These are phyloP conservation scores for Cercospora zeina DNA, from an alignment of 2,329 filamentous ascomycete genomes.

Conservation along the genomic window DNA sequence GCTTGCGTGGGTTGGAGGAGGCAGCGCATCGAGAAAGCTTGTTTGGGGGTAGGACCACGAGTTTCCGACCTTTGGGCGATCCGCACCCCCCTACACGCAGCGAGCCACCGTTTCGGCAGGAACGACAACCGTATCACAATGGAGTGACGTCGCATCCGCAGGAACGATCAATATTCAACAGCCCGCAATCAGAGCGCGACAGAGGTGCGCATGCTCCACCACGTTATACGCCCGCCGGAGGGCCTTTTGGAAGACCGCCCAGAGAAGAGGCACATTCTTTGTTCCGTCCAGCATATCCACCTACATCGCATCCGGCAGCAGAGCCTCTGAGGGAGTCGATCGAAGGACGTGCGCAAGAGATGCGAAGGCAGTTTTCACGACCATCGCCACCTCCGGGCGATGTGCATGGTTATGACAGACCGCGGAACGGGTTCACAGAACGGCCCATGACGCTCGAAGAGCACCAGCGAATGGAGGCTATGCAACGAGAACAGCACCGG, in stretches of 20 bases:
- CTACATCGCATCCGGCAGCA: conserved; percentile 29
- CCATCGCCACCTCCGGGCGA: conserved; percentile 34
- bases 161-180: conserved; percentile 31
- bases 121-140: conserved; percentile 31
- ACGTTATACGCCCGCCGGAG: conserved; percentile 27
- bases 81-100: conserved; percentile 23
- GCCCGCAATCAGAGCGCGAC: conserved; percentile 36
- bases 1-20: conserved; percentile 30
- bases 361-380: conserved; percentile 34
- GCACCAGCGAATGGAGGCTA: conserved; percentile 52
- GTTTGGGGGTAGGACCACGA: conserved; percentile 27
- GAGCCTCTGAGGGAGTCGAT: conserved; percentile 38
- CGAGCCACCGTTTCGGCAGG: conserved; percentile 30
- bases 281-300: conserved; percentile 36
- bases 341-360: conserved; percentile 33
- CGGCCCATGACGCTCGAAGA: conserved; percentile 41
- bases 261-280: conserved; percentile 38
- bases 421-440: conserved; percentile 41
- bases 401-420: conserved; percentile 25
- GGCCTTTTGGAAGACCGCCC: conserved; percentile 33
- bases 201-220: conserved; percentile 25
- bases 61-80: conserved; percentile 35
- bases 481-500: conserved; percentile 49
- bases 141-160: conserved; percentile 35
- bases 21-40: conserved; percentile 31